These are phyloP conservation scores for Dothideomycetes sp. DNA, from an alignment of 2,329 filamentous ascomycete species.

Conservation along the genomic window DNA sequence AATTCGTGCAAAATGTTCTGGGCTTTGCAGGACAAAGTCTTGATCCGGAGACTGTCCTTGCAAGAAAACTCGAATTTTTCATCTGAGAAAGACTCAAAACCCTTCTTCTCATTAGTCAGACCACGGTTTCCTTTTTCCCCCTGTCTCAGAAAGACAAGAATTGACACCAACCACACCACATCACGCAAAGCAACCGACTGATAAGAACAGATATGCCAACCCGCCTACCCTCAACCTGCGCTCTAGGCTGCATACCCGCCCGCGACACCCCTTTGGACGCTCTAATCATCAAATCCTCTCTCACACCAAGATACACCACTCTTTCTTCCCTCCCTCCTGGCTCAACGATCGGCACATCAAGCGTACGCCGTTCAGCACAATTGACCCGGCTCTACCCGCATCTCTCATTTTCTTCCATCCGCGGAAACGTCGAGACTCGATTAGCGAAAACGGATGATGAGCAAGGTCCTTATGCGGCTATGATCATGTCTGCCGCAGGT, in stretches of 20 bases:
- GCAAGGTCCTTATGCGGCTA: constrained; percentile 60
- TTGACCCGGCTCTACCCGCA: constrained; percentile 64
- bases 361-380: constrained; percentile 76
- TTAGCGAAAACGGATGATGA: constrained; percentile 71
- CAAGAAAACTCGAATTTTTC: no score
- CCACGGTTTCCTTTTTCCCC: neutral
- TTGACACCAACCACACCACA: constrained; percentile 9
- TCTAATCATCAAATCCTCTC: constrained; percentile 32
- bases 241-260: constrained; percentile 62
- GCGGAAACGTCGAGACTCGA: constrained; percentile 81
- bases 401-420: constrained; percentile 66
- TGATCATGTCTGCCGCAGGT: constrained; percentile 80
- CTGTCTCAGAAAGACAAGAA: no score
- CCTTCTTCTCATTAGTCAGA: neutral
- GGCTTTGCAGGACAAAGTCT: no score
- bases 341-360: constrained; percentile 77
- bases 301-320: constrained; percentile 48
- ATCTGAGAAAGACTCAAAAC: neutral
- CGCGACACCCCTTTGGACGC: constrained; percentile 52
- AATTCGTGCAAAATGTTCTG: no score
- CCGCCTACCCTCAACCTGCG: constrained; percentile 61
- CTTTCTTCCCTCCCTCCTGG: constrained; percentile 68
- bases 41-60: no score
- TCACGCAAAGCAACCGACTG: neutral
- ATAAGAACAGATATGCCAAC: constrained; percentile 69